Evolutionary conservation across 2,329 filamentous ascomycete genomes (phyloP), one percentile per base, ranked within the genome.

Genomic region (Colletotrichum godetiae): DNA sequence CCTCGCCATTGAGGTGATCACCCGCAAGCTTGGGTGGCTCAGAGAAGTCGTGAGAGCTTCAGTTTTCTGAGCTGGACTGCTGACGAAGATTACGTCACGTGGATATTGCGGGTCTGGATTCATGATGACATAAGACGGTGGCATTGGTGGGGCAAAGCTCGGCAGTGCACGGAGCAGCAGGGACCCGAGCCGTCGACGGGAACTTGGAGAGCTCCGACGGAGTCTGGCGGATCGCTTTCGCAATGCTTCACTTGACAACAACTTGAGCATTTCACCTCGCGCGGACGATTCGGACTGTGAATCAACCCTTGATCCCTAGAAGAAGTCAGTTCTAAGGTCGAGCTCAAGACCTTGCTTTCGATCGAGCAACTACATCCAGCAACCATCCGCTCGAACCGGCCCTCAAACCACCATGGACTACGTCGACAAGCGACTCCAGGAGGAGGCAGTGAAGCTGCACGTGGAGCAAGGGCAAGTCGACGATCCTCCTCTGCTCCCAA

Each of bases 391-490:
- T 27, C 64, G 29, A 52, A 57, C 27, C 37, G 19, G 10, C 42
- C 42, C n/a, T 11, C 19, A 10, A 49, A 42, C 24, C 52, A 24
- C 55, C 5, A 90, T 90, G 89, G 88, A 91, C 70, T 89, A 90
- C 84, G 86, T 90, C 77, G 85, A 89, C 79, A 86, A 88, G 74
- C 87, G 88, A 75, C 84, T 90, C 78, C 85, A 85, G 76, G 86
- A 90, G 74, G 86, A 89, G 80, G 88, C 87, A 75, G 83, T 81
- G 67, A 83, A 86, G 77, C 85, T 83, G 75, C 78, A 82, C n/a
- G 77, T 79, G 24, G 64, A 19, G 27, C 22, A 62, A 13, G 76
- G 78, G 85, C 85, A 80, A 42, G 81, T 72, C 46, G 27, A 11
- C 1, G 12, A 5, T 11, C 22, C 15, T 19, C 24, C 60, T 66